Evolutionary conservation across 495 filamentous ascomycete genomes (phyloP), one percentile per base, ranked within the genome.

Genomic region (Lophium mytilinum): DNA sequence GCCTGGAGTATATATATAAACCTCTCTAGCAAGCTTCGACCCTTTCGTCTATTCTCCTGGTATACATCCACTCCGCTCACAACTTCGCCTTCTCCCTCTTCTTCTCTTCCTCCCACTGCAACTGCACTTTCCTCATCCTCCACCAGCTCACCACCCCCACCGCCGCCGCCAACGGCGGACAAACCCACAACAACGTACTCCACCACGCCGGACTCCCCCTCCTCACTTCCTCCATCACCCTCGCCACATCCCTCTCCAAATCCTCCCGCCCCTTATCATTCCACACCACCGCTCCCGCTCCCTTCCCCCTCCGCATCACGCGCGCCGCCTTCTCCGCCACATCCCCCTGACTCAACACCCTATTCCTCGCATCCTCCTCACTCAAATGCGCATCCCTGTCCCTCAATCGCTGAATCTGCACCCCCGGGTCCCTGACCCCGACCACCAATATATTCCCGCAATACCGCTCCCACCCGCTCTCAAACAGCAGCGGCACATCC

Each of bases 401-500:
- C 61, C 80, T 74, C 51, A 98, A 66, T 49, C 93, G 72, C 64
- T 75, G 63, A 80, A 96, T 90, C 77, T 98, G 93, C 19, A 89
- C 76, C 36, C 71, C 78, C 0, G 86, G 83, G 62, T 90, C 84
- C 9, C 68, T 71, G 10, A 96, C 89, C 0, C 83, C 88, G 0
- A 98, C 90, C 9, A 98, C 90, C 50, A 96, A 67, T 0, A 96
- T 87, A 4, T 80, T 81, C 0, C 89, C 87, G 63, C 89, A 95
- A 46, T 91, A 77, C 21, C 80, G 60, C 64, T 98, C 93, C 75
- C 95, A 82, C 3, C 82, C 81, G 57, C 78, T 79, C 75, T 98
- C 93, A 66, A 94, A 96, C 15, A 98, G 79, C 40, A 98, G 73
- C 43, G 93, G 93, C 0, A 98, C 82, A 66, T 98, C 93, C 9